Base-by-base conservation (phyloP, 306 rosid species). In the Medicago lupulina region DNA sequence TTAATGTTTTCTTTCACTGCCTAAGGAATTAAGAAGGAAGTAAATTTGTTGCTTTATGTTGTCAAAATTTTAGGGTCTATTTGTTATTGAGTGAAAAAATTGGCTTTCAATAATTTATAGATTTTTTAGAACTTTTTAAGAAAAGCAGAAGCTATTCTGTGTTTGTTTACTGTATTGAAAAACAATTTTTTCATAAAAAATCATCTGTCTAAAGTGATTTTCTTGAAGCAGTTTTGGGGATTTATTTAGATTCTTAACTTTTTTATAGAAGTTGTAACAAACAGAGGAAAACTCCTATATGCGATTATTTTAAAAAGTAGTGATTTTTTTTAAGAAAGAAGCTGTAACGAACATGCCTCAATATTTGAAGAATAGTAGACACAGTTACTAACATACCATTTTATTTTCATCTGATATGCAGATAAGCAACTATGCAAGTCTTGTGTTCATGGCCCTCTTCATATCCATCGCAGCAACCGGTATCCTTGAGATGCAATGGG, bases 401-500 rank as follows among this genome's bases (percentile, higher is more conserved):
- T 51, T 46, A 4, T 31, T 68, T 58, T 5, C 2, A 25, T 70
- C 16, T 66, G 7, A 31, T 40, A 7, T 86, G 82, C 95, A 95
- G 99, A 95, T 95, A 50, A 92, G 97, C 90, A 95, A 95, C 85
- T 95, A 90, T 77, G 99, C 99, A 4, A 92, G 97, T 83, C 41
- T 95, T 31, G 77, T 95, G 69, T 95, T 95, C 85, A 95, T 95
- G 81, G 93, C 86, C 31, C 96, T 95, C 86, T 95, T 95, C 89
- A 78, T 92, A 67, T 95, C 97, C 23, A 95, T 95, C 11, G 97
- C 97, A 15, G 96, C 92, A 18, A 95, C 97, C 2, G 85, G 99
- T 73, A 87, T 95, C 78, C 96, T 92, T 2, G 97, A 95, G 92
- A 95, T 95, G 97, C 97, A 88, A 46, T 95, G 97, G 99, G 99